phyloP scores from a whole-genome alignment of 75 land plant genomes.

The Chamaecyparis obtusa region DNA sequence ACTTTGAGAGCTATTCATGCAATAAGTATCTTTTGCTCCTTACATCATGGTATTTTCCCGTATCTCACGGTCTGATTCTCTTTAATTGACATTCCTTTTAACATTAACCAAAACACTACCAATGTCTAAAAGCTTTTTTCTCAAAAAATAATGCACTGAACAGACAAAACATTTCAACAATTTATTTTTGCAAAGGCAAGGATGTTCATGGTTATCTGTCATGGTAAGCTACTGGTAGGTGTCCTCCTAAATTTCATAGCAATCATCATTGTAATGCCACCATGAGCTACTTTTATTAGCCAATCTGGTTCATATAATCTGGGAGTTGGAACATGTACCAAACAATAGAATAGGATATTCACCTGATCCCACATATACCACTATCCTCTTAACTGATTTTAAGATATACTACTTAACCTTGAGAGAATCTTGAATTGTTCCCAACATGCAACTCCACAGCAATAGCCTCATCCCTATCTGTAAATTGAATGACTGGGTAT shows the following conservation, averaged over 20 bases:
- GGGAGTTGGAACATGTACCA: neutral
- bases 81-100: neutral
- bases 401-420: neutral
- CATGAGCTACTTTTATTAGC: neutral
- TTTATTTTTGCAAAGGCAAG: neutral
- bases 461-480: neutral
- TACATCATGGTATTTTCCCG: neutral
- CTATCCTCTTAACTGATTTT: neutral
- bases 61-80: neutral
- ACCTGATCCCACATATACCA: neutral
- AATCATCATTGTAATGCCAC: neutral
- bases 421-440: neutral
- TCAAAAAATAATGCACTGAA: neutral
- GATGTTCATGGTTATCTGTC: neutral
- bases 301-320: neutral
- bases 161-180: neutral
- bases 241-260: neutral
- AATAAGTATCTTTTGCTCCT: neutral
- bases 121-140: neutral
- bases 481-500: neutral
- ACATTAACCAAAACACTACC: neutral
- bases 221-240: neutral
- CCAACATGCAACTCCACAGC: neutral
- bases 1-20: neutral
- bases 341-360: neutral